Percentiles rank a stretch among this genome's conserved stretches.
phyloP scores from a whole-genome alignment of 768 basidiomycete species.

The Boletus sp. region DNA sequence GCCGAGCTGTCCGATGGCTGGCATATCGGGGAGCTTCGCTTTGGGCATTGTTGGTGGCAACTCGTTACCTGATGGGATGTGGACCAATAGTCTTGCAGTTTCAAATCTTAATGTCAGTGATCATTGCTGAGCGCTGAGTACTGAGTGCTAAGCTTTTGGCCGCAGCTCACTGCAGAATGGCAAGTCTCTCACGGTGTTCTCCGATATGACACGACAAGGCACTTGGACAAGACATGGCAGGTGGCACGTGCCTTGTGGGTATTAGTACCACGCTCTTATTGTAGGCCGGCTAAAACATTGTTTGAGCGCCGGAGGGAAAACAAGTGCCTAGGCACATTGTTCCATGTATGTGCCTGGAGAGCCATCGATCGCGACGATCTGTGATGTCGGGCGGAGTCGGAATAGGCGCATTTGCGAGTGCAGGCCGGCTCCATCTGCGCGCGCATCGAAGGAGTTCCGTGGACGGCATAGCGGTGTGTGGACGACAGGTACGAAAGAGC shows the following conservation, averaged over 20 bases:
- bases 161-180: not conserved
- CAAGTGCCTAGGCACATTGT: conserved; percentile 1
- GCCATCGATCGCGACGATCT: conserved; percentile 14
- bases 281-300: not conserved
- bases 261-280: not conserved
- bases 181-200: conserved; percentile 1
- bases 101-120: not conserved
- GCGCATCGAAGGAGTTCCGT: conserved; percentile 4
- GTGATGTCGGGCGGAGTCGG: conserved; percentile 14
- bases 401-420: not conserved
- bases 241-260: not conserved
- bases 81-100: not conserved
- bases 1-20: not conserved
- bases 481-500: not conserved
- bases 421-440: not conserved
- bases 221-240: not conserved
- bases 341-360: conserved; percentile 7
- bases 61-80: not conserved
- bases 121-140: not conserved
- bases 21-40: not conserved
- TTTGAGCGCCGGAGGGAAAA: conserved; percentile 4
- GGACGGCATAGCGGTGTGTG: not conserved
- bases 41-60: not conserved
- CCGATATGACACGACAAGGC: conserved; percentile 2
- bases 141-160: no score